These are phyloP conservation scores for Endogone sp. DNA, from an alignment of 192 early-diverging fungal species.

Conservation along the genomic window DNA sequence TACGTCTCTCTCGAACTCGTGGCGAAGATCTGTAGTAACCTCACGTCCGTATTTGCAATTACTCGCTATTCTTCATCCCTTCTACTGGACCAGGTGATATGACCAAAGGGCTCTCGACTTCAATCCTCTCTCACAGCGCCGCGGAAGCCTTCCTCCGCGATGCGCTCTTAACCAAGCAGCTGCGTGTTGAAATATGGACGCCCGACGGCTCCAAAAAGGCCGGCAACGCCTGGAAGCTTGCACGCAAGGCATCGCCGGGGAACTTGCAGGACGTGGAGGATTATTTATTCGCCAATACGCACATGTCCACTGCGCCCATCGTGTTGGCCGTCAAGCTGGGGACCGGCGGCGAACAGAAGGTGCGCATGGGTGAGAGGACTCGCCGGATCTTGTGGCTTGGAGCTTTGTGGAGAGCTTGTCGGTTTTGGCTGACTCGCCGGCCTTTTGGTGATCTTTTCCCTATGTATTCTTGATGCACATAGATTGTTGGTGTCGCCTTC, in stretches of 20 bases:
- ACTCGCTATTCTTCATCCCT: neutral
- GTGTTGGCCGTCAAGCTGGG: slow-evolving; percentile 73
- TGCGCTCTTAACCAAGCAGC: slow-evolving; percentile 67
- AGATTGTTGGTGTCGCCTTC: slow-evolving; percentile 82
- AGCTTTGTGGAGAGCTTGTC: no score
- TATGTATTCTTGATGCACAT: neutral
- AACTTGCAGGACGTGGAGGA: slow-evolving; percentile 92
- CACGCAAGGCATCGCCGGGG: slow-evolving; percentile 82
- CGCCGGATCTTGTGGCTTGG: no score
- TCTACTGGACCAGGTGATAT: slow-evolving; percentile 28
- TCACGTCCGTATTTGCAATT: no score
- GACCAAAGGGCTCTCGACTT: slow-evolving; percentile 62
- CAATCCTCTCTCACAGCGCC: slow-evolving; percentile 74
- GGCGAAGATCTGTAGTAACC: neutral
- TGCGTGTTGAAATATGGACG: slow-evolving; percentile 84
- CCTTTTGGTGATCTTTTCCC: neutral
- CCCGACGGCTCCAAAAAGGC: slow-evolving; percentile 34
- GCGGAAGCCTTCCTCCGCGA: slow-evolving; percentile 77
- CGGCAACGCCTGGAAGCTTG: slow-evolving; percentile 43
- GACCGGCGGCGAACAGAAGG: slow-evolving; percentile 58
- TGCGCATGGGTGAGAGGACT: slow-evolving; percentile 2
- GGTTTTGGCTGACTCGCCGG: neutral
- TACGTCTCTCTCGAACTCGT: no score
- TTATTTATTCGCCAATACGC: slow-evolving; percentile 71
- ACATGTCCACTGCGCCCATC: slow-evolving; percentile 71